Base-by-base conservation (phyloP, 345 rosid genomes). In the Turritis glabra region DNA sequence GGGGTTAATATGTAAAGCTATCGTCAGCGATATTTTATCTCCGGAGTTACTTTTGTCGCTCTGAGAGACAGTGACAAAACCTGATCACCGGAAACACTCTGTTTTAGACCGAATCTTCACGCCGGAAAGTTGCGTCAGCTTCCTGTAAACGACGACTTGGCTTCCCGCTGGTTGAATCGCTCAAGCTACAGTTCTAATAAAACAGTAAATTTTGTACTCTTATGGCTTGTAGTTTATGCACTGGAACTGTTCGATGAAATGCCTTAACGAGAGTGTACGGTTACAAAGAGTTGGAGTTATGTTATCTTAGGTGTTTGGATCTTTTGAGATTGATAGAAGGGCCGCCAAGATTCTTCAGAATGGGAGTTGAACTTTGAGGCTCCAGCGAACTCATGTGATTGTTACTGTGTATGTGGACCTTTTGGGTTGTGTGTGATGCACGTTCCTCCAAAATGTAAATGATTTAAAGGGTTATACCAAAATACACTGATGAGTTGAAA, bases 361-460 rank as follows among this genome's bases (percentile, higher is more conserved):
- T n/a, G n/a, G 62, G 35, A 27, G 15, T 5, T 32, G 12, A 7
- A 11, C 10, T 40, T 12, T n/a, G 41, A 5, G 46, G 18, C 32
- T 21, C 59, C 55, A 25, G 43, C 3, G 5, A n/a, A 66, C 1
- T 32, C 59, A 19, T 32, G 71, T 4, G 71, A 51, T 48, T 4
- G 3, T 50, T 51, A 67, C 8, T 57, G 48, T 71, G 56, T 35
- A 40, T 75, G 79, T 50, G 63, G 79, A 67, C 63, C 74, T 5
- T 67, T 57, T 40, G 69, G 74, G 25, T 6, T 67, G 57, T 67
- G 79, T 59, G 32, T 54, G 41, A 37, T 3, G 18, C 57, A 4
- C 12, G 32, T 11, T 19, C 7, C 33, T 3, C 76, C 76, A 5
- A 15, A 3, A 3, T 64, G 76, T 10, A 21, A 11, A 6, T 76